Evolutionary conservation across 257 asterid genomes (phyloP), one percentile per base, ranked within the genome.

Genomic region (Marsdenia floribunda): DNA sequence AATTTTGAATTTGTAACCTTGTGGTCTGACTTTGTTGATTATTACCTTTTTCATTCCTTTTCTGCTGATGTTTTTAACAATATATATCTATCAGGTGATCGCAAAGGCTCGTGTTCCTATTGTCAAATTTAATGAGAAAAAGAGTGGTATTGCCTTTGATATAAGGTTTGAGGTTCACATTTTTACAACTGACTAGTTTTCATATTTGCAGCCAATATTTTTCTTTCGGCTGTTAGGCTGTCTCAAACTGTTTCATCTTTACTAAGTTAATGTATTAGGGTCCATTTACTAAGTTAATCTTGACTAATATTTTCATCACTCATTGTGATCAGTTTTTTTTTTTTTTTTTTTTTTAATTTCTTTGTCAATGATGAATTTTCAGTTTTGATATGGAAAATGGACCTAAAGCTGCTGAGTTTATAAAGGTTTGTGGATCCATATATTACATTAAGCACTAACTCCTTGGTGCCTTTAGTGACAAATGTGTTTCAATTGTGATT

Each of bases 51-150:
- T 77, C 35, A 35, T 3, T 72, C 76, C 73, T 70, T 38, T 61
- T 57, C 29, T 55, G 29, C 24, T 55, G 61, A 21, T 55, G 29
- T n/a, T 55, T 44, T n/a, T n/a, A 55, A 55, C 61, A 55, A 55
- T 14, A 52, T 14, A 40, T 3, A 18, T 3, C 50, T 79, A 29
- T 75, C 78, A 95, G 99, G 99, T 95, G 70, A 92, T 95, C 78
- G 93, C 96, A 68, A 95, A 82, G 89, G 99, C 99, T 55, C 96
- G 98, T 65, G 91, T 95, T 49, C 99, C 99, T 6, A 95, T 95
- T 77, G 84, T 95, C 77, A 95, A 95, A 76, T 92, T 95, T 87
- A 90, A 92, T 80, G 99, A 95, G 91, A 95, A 90, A 87, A 84
- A 76, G 85, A 92, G 98, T 80, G 89, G 93, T 57, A 40, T 92